phyloP scores from a whole-genome alignment of 768 basidiomycete species.

The Pilatotrama ljubarskyi region DNA sequence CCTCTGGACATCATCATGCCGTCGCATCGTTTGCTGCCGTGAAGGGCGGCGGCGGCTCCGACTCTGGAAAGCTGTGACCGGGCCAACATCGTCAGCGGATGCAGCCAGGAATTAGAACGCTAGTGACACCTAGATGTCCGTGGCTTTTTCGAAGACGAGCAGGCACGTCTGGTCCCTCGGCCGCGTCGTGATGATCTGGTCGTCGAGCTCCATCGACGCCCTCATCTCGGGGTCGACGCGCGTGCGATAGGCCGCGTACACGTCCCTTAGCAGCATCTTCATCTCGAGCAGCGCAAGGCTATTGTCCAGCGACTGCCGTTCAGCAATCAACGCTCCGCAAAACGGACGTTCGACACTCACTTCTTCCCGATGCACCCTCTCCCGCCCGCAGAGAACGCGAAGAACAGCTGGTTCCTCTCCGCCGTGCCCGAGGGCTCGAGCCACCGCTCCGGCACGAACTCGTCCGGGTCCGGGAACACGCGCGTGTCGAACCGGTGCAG shows the following conservation, averaged over 20 bases:
- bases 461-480: constrained; percentile 85
- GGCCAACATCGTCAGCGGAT: no score
- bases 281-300: constrained; percentile 27
- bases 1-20: no score
- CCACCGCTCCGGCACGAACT: constrained; percentile 89
- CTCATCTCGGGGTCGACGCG: constrained; percentile 20
- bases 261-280: constrained; percentile 22
- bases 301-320: not conserved
- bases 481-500: constrained; percentile 71
- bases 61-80: no score
- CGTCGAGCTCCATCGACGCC: constrained; percentile 18
- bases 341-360: no score
- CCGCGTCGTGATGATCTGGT: constrained; percentile 10
- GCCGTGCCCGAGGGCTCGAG: constrained; percentile 72
- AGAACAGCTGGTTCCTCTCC: constrained; percentile 94
- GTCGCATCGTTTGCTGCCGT: no score
- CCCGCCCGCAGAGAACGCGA: constrained; percentile 42
- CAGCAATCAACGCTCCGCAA: not conserved
- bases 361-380: constrained; percentile 24
- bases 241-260: constrained; percentile 20
- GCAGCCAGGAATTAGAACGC: no score
- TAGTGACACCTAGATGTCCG: no score
- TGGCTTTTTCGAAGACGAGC: constrained; percentile 22
- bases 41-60: no score
- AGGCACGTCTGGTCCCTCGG: constrained; percentile 24